Evolutionary conservation across 495 filamentous ascomycete genomes (phyloP).

Genomic region (Xylaria bambusicola): DNA sequence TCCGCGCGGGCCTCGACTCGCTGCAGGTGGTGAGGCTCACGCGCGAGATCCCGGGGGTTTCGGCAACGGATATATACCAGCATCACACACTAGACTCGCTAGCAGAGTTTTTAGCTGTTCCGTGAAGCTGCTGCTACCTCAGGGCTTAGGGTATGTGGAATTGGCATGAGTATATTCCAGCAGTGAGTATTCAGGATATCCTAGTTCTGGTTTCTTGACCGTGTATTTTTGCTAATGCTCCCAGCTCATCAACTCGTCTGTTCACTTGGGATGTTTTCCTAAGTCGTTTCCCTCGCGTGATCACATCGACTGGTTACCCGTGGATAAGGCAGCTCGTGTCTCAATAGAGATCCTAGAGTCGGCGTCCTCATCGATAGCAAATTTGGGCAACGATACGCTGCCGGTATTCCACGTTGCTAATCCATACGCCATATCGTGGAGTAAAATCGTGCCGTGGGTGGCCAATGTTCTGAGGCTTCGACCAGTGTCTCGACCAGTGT

Average conservation of each 20-base stretch:
- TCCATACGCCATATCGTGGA: slow-evolving; percentile 25
- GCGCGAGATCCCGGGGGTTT: not conserved
- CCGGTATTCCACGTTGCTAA: slow-evolving; percentile 35
- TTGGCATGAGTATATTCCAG: slow-evolving; percentile 50
- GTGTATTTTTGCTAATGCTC: not conserved
- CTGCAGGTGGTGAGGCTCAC: not conserved
- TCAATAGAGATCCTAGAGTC: slow-evolving; percentile 21
- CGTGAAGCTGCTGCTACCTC: slow-evolving; percentile 20
- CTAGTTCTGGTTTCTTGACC: not conserved
- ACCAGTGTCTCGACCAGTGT: slow-evolving; percentile 7
- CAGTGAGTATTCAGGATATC: slow-evolving; percentile 13
- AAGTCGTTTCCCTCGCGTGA: slow-evolving; percentile 26
- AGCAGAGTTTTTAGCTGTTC: slow-evolving; percentile 30
- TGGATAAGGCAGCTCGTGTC: slow-evolving; percentile 40
- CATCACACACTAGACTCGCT: slow-evolving; percentile 18
- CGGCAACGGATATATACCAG: not conserved
- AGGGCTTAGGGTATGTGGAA: slow-evolving; percentile 40
- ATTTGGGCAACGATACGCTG: slow-evolving; percentile 27
- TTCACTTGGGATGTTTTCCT: slow-evolving; percentile 31
- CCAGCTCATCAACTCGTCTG: not conserved
- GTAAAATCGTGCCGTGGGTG: not conserved
- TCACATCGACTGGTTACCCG: slow-evolving; percentile 49
- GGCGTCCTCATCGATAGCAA: not conserved
- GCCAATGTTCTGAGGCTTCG: not conserved
- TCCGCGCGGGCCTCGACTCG: not conserved